Percentiles rank a stretch among this genome's conserved stretches.
These are phyloP conservation scores for Eimeria sp. DNA, from an alignment of 169 alveolate genomes.

Conservation along the genomic window DNA sequence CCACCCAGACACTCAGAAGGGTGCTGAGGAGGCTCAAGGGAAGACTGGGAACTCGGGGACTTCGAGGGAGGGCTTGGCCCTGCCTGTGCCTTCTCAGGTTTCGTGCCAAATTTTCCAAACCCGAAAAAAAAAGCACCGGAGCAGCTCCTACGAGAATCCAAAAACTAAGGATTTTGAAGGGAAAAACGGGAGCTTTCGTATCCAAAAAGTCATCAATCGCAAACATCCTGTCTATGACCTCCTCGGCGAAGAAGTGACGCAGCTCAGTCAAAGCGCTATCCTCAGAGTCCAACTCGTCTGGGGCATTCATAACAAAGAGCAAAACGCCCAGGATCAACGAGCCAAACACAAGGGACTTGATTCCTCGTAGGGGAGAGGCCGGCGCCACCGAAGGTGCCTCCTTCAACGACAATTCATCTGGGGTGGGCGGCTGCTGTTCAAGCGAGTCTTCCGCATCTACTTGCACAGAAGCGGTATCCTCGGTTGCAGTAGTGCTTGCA, in stretches of 20 bases:
- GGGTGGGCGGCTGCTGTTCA: background rate
- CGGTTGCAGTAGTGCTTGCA: conserved; percentile 19
- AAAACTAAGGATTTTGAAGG: conserved; percentile 16
- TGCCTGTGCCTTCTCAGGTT: conserved; percentile 22
- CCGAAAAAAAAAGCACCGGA: conserved; percentile 6
- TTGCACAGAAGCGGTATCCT: background rate
- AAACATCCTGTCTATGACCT: conserved; percentile 21
- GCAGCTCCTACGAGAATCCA: conserved; percentile 34
- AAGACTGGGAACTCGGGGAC: background rate
- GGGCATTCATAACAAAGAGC: conserved; percentile 1
- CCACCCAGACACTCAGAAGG: background rate
- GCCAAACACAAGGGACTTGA: conserved; percentile 15
- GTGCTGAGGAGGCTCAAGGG: background rate
- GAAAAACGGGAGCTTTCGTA: background rate
- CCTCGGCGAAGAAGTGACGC: conserved; percentile 14
- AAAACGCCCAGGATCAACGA: background rate
- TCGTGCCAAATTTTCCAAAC: background rate
- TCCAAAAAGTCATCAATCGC: conserved; percentile 28
- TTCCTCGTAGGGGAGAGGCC: conserved; percentile 8
- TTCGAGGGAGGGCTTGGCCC: background rate
- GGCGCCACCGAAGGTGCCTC: conserved; percentile 7
- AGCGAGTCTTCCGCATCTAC: background rate
- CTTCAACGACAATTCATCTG: background rate
- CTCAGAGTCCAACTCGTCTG: background rate
- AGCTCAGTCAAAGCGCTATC: background rate